phyloP scores from a whole-genome alignment of 352 stramenopile species.

The Albugo candida region DNA sequence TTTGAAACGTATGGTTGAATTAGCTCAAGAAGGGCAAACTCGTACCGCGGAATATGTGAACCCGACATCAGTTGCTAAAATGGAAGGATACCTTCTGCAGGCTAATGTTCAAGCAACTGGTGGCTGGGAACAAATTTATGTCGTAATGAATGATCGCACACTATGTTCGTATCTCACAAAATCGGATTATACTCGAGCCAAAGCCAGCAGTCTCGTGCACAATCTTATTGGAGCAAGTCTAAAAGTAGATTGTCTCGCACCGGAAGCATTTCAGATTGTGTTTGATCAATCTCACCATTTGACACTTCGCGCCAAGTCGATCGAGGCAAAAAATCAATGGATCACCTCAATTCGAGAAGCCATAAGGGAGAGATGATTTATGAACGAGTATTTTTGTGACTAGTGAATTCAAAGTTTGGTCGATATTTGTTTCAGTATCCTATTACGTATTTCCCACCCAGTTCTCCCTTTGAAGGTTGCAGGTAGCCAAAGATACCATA shows the following conservation, averaged over 20 bases:
- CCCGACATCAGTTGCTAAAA: slow-evolving; percentile 39
- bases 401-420: too few relatives aligned
- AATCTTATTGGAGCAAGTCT: slow-evolving; percentile 53
- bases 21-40: slow-evolving; percentile 68
- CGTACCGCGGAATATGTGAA: slow-evolving; percentile 66
- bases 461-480: too few relatives aligned
- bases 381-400: too few relatives aligned
- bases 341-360: slow-evolving; percentile 37
- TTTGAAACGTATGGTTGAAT: slow-evolving; percentile 69
- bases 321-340: slow-evolving; percentile 61
- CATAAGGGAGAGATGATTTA: too few relatives aligned
- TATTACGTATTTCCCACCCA: too few relatives aligned
- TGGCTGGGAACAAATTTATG: slow-evolving; percentile 74
- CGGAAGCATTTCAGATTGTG: slow-evolving; percentile 62
- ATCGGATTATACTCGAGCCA: slow-evolving; percentile 68
- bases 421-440: too few relatives aligned
- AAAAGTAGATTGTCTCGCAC: slow-evolving; percentile 56
- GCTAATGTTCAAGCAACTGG: slow-evolving; percentile 7
- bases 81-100: slow-evolving; percentile 73
- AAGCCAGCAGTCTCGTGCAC: slow-evolving; percentile 60
- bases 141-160: slow-evolving; percentile 58
- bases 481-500: too few relatives aligned
- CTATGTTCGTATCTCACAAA: slow-evolving; percentile 75
- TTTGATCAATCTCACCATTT: slow-evolving; percentile 73
- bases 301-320: slow-evolving; percentile 63